Evolutionary conservation across 2,329 filamentous ascomycete genomes (phyloP).

Genomic region (Tolypocladium guangdongense): DNA sequence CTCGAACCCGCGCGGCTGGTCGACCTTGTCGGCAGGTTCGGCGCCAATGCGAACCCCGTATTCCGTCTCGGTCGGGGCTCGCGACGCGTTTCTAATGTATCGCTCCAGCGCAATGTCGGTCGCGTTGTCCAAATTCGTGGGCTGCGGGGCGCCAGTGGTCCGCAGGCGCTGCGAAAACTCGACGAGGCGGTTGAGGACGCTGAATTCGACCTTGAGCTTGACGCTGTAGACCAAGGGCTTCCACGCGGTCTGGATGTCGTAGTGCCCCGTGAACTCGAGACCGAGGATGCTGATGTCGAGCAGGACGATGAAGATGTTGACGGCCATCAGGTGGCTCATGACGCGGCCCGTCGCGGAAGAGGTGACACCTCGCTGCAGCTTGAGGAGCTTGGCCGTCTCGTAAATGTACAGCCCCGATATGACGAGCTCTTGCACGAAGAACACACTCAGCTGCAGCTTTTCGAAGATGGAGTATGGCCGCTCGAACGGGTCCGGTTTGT

Average conservation of each 20-base stretch:
- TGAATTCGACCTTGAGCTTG: slow-evolving; percentile 26
- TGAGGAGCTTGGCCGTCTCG: slow-evolving; percentile 37
- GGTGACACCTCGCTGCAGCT: slow-evolving; percentile 22
- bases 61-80: not conserved
- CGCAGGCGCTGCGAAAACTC: slow-evolving; percentile 17
- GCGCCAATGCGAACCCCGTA: slow-evolving; percentile 1
- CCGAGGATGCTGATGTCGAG: slow-evolving; percentile 27
- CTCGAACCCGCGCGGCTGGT: not conserved
- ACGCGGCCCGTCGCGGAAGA: slow-evolving; percentile 7
- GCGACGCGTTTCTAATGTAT: not conserved
- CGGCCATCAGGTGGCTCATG: slow-evolving; percentile 21
- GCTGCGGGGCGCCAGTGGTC: not conserved
- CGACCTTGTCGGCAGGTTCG: not conserved
- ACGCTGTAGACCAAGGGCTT: slow-evolving; percentile 23
- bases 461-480: slow-evolving; percentile 34
- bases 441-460: slow-evolving; percentile 42
- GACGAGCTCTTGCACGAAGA: slow-evolving; percentile 43
- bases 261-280: slow-evolving; percentile 19
- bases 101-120: slow-evolving; percentile 2
- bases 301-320: slow-evolving; percentile 31
- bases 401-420: slow-evolving; percentile 42
- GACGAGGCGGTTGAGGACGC: slow-evolving; percentile 22
- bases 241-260: slow-evolving; percentile 21
- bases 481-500: slow-evolving; percentile 9
- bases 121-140: not conserved